phyloP scores from a whole-genome alignment of 352 stramenopile genomes.

The Globisporangium barbulae region DNA sequence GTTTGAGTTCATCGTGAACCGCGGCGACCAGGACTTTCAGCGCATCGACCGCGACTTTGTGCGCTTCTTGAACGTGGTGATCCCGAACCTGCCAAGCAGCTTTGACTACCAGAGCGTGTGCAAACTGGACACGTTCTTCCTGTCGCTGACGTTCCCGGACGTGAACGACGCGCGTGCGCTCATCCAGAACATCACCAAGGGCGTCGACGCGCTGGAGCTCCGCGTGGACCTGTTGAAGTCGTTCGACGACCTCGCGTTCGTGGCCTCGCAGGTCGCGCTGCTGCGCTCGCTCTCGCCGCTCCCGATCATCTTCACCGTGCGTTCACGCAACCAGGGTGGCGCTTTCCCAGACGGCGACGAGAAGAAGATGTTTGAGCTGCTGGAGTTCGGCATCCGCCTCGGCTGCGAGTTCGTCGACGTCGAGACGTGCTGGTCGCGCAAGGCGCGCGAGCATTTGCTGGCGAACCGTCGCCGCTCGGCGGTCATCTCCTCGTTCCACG shows the following conservation, averaged over 20 bases:
- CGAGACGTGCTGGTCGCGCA: slow-evolving; percentile 85
- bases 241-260: slow-evolving; percentile 46
- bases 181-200: slow-evolving; percentile 53
- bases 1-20: slow-evolving; percentile 67
- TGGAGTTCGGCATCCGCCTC: slow-evolving; percentile 89
- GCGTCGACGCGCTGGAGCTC: slow-evolving; percentile 95
- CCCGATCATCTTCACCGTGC: slow-evolving; percentile 96
- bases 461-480: slow-evolving; percentile 38
- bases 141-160: slow-evolving; percentile 74
- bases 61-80: slow-evolving; percentile 55
- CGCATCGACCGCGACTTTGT: slow-evolving; percentile 72
- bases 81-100: slow-evolving; percentile 38
- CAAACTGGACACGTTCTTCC: slow-evolving; percentile 67
- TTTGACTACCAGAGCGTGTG: slow-evolving; percentile 54
- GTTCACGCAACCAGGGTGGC: slow-evolving; percentile 92
- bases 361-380: slow-evolving; percentile 83
- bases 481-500: slow-evolving; percentile 80
- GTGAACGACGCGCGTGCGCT: slow-evolving; percentile 42
- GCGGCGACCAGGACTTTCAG: slow-evolving; percentile 48
- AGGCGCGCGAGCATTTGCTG: slow-evolving; percentile 61
- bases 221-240: slow-evolving; percentile 91
- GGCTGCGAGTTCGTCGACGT: slow-evolving; percentile 97
- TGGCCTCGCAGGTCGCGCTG: slow-evolving; percentile 70
- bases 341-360: slow-evolving; percentile 91
- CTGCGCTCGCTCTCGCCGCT: slow-evolving; percentile 88